phyloP scores from a whole-genome alignment of 257 asterid species.

The Galeopsis tetrahit region DNA sequence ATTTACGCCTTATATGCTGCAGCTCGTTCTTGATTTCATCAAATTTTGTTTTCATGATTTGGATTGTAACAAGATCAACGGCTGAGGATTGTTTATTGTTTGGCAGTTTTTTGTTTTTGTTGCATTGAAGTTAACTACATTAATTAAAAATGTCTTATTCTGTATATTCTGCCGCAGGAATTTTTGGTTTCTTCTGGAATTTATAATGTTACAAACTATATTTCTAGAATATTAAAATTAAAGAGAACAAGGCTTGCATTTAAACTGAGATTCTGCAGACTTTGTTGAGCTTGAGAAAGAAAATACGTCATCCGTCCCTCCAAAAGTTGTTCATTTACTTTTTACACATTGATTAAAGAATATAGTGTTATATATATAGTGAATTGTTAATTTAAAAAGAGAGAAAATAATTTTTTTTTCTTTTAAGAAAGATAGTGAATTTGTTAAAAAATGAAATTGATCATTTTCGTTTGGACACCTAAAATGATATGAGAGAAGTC shows the following conservation, averaged over 20 bases:
- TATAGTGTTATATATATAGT: too few species aligned
- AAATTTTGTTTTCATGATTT: constrained; percentile 3
- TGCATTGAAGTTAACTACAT: constrained; percentile 41
- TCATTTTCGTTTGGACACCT: too few species aligned
- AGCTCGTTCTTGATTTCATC: constrained; percentile 44
- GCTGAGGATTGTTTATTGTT: constrained; percentile 7
- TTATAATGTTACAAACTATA: not conserved
- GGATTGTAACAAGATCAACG: constrained; percentile 3
- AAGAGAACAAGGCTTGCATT: not conserved
- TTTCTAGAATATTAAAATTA: not conserved
- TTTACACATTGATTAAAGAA: too few species aligned
- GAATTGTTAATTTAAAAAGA: too few species aligned
- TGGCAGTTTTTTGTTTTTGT: constrained; percentile 29
- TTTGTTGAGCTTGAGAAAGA: not conserved
- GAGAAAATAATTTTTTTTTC: too few species aligned
- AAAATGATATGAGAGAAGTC: too few species aligned
- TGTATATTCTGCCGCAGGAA: constrained; percentile 17
- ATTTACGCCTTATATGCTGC: constrained; percentile 1
- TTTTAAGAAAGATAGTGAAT: too few species aligned
- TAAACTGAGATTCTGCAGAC: not conserved
- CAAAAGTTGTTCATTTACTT: too few species aligned
- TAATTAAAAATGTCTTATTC: not conserved
- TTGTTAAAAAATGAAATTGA: too few species aligned
- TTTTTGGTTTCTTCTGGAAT: not conserved
- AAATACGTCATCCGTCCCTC: too few species aligned